Percentiles rank a stretch among this genome's conserved stretches.
Conservation (phyloP, 1,139 yeast genomes). For the Suhomyces kunorum region DNA sequence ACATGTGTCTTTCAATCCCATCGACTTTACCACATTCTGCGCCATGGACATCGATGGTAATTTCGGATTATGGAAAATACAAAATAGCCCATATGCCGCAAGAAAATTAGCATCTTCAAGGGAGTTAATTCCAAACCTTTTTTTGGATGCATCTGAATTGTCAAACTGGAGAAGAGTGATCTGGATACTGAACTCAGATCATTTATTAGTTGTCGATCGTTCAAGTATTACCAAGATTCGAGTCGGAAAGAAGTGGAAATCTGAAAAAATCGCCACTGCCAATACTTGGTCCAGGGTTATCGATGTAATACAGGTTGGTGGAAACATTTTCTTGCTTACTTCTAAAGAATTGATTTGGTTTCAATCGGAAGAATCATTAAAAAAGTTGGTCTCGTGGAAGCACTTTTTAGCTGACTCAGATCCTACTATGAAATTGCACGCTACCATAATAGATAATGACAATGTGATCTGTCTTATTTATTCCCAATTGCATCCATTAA, state of each 20-base stretch:
- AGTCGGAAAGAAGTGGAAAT: slow-evolving; percentile 21
- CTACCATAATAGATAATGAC: slow-evolving; percentile 23
- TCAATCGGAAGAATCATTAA: slow-evolving; percentile 26
- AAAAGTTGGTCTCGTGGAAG: slow-evolving; percentile 64
- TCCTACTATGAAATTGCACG: slow-evolving; percentile 49
- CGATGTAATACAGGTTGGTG: slow-evolving; percentile 39
- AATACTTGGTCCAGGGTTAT: slow-evolving; percentile 58
- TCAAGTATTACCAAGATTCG: slow-evolving; percentile 41
- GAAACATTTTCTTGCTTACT: slow-evolving; percentile 51
- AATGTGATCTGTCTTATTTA: slow-evolving; percentile 37
- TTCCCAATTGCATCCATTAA: slow-evolving; percentile 45
- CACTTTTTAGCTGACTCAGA: slow-evolving; percentile 62
- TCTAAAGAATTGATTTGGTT: slow-evolving; percentile 62
- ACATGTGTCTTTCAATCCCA: slow-evolving; percentile 48
- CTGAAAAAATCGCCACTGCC: slow-evolving; percentile 45
- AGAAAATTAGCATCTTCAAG: neutral
- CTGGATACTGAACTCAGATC: slow-evolving; percentile 43
- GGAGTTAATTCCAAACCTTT: slow-evolving; percentile 15
- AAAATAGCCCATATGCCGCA: neutral
- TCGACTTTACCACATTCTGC: slow-evolving; percentile 39
- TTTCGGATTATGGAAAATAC: slow-evolving; percentile 43
- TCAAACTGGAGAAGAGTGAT: slow-evolving; percentile 56
- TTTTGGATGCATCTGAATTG: slow-evolving; percentile 49
- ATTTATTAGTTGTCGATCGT: slow-evolving; percentile 48
- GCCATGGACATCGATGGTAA: slow-evolving; percentile 56